A percentile compares a stretch with the other conserved stretches of the same genome.
phyloP scores from a whole-genome alignment of 306 rosid species.

The Glycine soja region DNA sequence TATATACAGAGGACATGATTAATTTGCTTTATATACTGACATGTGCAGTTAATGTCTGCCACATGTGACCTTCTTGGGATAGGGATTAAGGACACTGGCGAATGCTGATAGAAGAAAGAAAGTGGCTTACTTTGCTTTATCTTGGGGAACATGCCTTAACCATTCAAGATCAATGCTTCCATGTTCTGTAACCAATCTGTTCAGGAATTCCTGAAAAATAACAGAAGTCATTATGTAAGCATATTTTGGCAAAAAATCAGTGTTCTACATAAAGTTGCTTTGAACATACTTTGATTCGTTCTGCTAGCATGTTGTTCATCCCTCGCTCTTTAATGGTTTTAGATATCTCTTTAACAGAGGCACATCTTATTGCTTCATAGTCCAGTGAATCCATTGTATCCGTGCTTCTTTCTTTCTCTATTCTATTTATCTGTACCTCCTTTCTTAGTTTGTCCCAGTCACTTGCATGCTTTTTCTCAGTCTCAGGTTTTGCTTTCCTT shows the following conservation, averaged over 20 bases:
- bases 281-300: slow-evolving; percentile 74
- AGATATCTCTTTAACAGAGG: slow-evolving; percentile 69
- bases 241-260: slow-evolving; percentile 27
- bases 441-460: slow-evolving; percentile 89
- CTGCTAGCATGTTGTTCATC: slow-evolving; percentile 97
- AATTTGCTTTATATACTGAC: slow-evolving; percentile 36
- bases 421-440: slow-evolving; percentile 56
- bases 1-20: slow-evolving; percentile 36
- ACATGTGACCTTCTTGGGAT: slow-evolving; percentile 19
- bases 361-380: slow-evolving; percentile 79
- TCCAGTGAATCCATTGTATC: slow-evolving; percentile 85
- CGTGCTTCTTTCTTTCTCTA: slow-evolving; percentile 55
- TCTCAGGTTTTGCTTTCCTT: slow-evolving; percentile 56
- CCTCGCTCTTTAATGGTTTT: slow-evolving; percentile 78
- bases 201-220: slow-evolving; percentile 75
- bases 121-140: slow-evolving; percentile 75
- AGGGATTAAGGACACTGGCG: slow-evolving; percentile 5
- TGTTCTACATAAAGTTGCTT: slow-evolving; percentile 32
- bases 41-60: slow-evolving; percentile 24
- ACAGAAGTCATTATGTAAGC: slow-evolving; percentile 17
- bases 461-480: slow-evolving; percentile 52
- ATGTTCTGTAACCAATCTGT: slow-evolving; percentile 82
- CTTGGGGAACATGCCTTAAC: slow-evolving; percentile 93
- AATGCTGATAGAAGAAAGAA: slow-evolving; percentile 40
- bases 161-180: slow-evolving; percentile 93